A percentile compares a stretch with the other conserved stretches of the same genome.
These are phyloP conservation scores for Phlyctochytrium bullatum DNA, from an alignment of 192 early-diverging fungal species.

Conservation along the genomic window DNA sequence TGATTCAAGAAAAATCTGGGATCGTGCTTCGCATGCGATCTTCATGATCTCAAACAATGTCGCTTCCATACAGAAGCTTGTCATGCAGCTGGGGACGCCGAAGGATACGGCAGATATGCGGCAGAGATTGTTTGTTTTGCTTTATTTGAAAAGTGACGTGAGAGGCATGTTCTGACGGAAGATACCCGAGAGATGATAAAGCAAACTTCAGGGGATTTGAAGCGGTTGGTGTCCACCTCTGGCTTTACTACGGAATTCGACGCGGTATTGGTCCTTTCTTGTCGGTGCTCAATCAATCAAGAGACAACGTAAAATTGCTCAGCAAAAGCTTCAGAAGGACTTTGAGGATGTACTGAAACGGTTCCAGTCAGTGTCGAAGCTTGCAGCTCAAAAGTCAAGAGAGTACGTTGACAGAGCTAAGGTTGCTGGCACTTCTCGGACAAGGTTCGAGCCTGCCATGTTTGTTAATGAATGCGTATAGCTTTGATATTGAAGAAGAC, in stretches of 20 bases:
- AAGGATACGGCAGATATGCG: constrained; percentile 78
- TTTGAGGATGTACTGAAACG: constrained; percentile 88
- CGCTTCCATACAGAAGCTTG: constrained; percentile 75
- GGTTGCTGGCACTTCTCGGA: constrained; percentile 43
- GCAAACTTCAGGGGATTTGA: constrained; percentile 73
- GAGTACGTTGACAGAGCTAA: constrained; percentile 77
- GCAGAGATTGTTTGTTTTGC: constrained; percentile 59
- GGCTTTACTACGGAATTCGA: constrained; percentile 22
- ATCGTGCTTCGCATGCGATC: constrained; percentile 77
- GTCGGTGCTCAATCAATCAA: constrained; percentile 16
- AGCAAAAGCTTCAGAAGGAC: constrained; percentile 92
- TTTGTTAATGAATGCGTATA: background rate
- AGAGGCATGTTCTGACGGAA: constrained; percentile 75
- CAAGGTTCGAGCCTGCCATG: constrained; percentile 17
- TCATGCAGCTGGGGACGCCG: constrained; percentile 70
- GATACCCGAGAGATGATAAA: constrained; percentile 78
- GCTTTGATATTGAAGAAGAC: constrained; percentile 30
- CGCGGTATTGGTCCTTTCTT: constrained; percentile 23
- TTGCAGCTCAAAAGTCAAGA: constrained; percentile 78
- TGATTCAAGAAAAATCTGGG: constrained; percentile 38
- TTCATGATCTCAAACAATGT: constrained; percentile 85
- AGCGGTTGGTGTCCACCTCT: constrained; percentile 63
- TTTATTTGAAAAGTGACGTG: background rate
- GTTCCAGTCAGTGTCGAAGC: constrained; percentile 82
- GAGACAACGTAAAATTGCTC: constrained; percentile 77